Base-by-base conservation (phyloP, 2,329 filamentous ascomycete genomes). In the Clonostachys rosea region DNA sequence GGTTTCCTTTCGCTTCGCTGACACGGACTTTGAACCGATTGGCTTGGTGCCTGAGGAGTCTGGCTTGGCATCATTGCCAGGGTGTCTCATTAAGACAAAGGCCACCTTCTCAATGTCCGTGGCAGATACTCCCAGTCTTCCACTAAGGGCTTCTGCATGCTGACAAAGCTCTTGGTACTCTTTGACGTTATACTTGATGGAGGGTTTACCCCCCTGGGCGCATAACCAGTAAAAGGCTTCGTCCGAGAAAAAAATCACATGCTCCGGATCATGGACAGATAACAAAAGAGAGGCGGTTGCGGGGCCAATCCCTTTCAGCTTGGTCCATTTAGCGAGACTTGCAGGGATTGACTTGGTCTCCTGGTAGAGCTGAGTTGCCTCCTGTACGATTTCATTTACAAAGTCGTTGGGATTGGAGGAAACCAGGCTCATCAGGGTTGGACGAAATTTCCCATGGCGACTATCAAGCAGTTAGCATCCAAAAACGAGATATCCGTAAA, bases 271-370 rank as follows among this genome's bases (percentile, higher is more conserved):
- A 52, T 83, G 77, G 5, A 86, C 79, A 5, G 84, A 78, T 4
- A 94, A 74, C 2, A 92, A 67, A 34, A 94, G 76, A 2, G 86
- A 89, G 1, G 87, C 88, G 1, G 88, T 92, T 8, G 89, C 89
- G 2, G 89, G 87, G 1, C 89, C 89, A 51, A 95, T 81, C 34
- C 89, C 89, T 52, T 75, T 84, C n/a, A 94, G 69, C 47, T 73
- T 73, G 2, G 73, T 74, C 11, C 91, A 69, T 2, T 67, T 64
- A 4, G 73, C 71, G 7, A 89, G 59, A 5, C 81, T 74, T 8
- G 67, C 61, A 3, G 67, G 59, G 4, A 77, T 71, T 14, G 65
- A 61, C 3, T 65, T 47, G 6, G 62, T 52, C 34, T 67, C 59
- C 47, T 63, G 62, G 55, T 82, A 79, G 30, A 59, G 47, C 5